These are phyloP conservation scores for Paspalum vaginatum DNA, from an alignment of 176 grass and related monocot genomes.

Conservation along the genomic window DNA sequence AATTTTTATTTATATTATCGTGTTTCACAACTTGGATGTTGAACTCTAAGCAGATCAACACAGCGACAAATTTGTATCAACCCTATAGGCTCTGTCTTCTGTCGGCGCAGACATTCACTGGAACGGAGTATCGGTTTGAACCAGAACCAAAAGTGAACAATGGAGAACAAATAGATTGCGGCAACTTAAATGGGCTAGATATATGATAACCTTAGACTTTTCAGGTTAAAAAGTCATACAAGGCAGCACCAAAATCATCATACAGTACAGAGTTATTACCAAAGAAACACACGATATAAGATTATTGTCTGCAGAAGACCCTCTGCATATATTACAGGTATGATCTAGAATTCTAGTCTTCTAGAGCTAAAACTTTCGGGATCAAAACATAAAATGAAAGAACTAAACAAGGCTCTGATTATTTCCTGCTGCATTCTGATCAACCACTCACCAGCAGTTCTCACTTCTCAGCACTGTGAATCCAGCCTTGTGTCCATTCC, in stretches of 20 bases:
- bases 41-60: no score
- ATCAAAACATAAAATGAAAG: background rate
- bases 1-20: no score
- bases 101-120: no score
- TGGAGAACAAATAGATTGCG: background rate
- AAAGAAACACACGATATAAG: background rate
- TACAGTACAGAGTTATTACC: constrained; percentile 37
- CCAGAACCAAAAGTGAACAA: no score
- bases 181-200: no score
- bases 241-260: background rate
- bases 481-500: background rate
- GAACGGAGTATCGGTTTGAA: no score
- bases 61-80: no score
- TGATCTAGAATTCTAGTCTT: no score
- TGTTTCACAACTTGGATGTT: no score
- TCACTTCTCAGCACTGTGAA: constrained; percentile 12
- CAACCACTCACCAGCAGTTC: background rate
- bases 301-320: constrained; percentile 31
- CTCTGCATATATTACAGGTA: constrained; percentile 57
- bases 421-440: constrained; percentile 40
- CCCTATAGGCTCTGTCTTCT: no score
- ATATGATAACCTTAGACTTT: constrained; percentile 8
- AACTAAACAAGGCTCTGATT: constrained; percentile 18
- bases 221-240: constrained; percentile 20
- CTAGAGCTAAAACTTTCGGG: constrained; percentile 6